Evolutionary conservation across 306 rosid species (phyloP).

Genomic region (Begonia fuchsioides): DNA sequence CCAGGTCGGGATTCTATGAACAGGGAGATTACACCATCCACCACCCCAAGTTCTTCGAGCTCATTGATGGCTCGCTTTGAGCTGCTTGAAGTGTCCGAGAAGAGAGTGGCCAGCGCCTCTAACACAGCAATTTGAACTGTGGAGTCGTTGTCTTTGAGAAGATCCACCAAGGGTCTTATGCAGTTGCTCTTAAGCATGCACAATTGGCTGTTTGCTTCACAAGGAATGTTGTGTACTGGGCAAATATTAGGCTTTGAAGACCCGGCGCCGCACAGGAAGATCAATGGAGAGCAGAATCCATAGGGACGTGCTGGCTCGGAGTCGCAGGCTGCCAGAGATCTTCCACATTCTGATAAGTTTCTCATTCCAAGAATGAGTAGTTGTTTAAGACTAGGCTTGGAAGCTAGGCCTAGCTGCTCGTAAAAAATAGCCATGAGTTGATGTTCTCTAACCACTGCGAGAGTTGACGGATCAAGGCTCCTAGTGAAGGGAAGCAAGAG

Average conservation of each 20-base stretch:
- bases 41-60: too few relatives aligned
- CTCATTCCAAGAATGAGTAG: constrained; percentile 35
- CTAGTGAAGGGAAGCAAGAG: constrained; percentile 32
- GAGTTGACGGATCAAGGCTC: constrained; percentile 21
- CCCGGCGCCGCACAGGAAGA: too few relatives aligned
- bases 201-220: constrained; percentile 24
- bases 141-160: constrained; percentile 26
- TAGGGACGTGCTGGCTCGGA: constrained; percentile 4
- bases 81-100: too few relatives aligned
- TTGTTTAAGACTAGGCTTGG: constrained; percentile 16
- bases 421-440: constrained; percentile 28
- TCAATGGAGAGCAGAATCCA: too few relatives aligned
- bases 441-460: constrained; percentile 24
- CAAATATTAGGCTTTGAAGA: too few relatives aligned
- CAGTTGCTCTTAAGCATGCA: constrained; percentile 30
- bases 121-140: constrained; percentile 1
- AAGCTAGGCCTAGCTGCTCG: constrained; percentile 17
- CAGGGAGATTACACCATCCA: too few relatives aligned
- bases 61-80: too few relatives aligned
- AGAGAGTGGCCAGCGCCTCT: too few relatives aligned
- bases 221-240: constrained; percentile 10
- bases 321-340: constrained; percentile 15
- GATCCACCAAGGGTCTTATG: constrained; percentile 32
- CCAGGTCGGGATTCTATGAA: too few relatives aligned
- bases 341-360: constrained; percentile 39